These are phyloP conservation scores for Kwoniella dendrophila DNA, from an alignment of 768 basidiomycete species.

Conservation along the genomic window DNA sequence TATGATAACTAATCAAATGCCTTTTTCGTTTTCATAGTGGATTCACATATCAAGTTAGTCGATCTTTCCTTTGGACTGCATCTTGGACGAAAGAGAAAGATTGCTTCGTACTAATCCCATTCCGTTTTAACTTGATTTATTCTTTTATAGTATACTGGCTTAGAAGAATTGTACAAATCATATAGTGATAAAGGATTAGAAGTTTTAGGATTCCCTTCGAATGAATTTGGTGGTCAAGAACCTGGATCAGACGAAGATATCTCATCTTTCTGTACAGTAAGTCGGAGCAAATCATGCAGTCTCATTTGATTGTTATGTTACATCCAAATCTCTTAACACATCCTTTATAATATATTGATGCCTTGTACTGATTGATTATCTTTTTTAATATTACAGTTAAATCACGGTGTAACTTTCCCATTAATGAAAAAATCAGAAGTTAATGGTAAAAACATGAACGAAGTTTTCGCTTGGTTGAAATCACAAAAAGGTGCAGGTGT, in stretches of 20 bases:
- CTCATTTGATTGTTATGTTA: no score
- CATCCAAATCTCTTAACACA: slow-evolving; percentile 1
- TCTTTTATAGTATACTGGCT: slow-evolving; percentile 60
- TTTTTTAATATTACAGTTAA: slow-evolving; percentile 58
- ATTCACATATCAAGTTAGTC: slow-evolving; percentile 51
- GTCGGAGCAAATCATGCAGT: slow-evolving; percentile 9
- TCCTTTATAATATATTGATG: neutral
- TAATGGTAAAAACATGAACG: slow-evolving; percentile 80
- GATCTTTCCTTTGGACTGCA: no score
- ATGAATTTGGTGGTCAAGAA: slow-evolving; percentile 89
- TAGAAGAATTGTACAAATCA: slow-evolving; percentile 78
- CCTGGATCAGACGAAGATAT: slow-evolving; percentile 78
- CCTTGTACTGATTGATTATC: neutral
- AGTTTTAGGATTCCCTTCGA: slow-evolving; percentile 88
- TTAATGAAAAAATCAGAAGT: slow-evolving; percentile 87
- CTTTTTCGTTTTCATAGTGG: slow-evolving; percentile 33
- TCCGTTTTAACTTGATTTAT: neutral
- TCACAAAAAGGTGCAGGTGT: slow-evolving; percentile 63
- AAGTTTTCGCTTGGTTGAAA: slow-evolving; percentile 83
- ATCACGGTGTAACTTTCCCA: slow-evolving; percentile 88
- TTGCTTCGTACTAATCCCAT: no score
- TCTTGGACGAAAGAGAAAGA: no score
- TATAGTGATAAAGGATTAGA: slow-evolving; percentile 75
- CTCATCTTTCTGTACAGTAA: slow-evolving; percentile 54
- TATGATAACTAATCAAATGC: neutral